Evolutionary conservation across 108 stramenopile genomes (phyloP), one percentile per base, ranked within the genome.

Genomic region (Nannochloropsis granulata): DNA sequence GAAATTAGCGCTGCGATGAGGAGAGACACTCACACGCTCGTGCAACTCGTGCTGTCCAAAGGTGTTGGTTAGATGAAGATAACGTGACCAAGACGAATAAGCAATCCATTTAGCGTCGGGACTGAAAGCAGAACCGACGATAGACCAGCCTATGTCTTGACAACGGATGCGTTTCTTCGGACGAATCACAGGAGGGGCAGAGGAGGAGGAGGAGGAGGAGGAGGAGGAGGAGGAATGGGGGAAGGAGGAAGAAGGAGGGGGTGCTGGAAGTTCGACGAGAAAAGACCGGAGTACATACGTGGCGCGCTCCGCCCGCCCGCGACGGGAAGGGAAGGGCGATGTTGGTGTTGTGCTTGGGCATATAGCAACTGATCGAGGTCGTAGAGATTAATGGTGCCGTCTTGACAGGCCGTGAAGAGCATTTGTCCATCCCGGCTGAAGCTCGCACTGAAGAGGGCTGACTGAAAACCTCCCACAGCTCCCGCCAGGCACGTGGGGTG

Each of bases 81-180:
- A 88, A 43, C 25, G 87, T 0, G 81, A 84, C 87, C 87, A 88
- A 45, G 81, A 82, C 25, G 84, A 84, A 46, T 88, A 88, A 8
- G 87, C 87, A 45, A 88, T 45, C 87, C 87, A 88, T 81, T 84
- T 79, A 25, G 80, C 84, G 24, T 88, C 87, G 44, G 87, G 84
- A 0, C 81, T 81, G 45, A 88, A 88, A 46, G 78, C 80, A 78
- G 87, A 84, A 44, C 80, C 71, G 56, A 88, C 79, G 24, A 88
- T 44, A 23, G 83, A 43, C 87, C 87, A 88, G 16, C 80, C 79
- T 12, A 84, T 78, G 84, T 84, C 81, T 12, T 43, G 81, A 78
- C 87, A 88, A 25, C 13, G 23, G 19, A 88, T 25, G 23, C 24
- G 79, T 71, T 71, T 71, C 56, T 71, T 16, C 16, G 56, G 56